phyloP scores from a whole-genome alignment of 2,329 filamentous ascomycete species.

The Colletotrichum brevisporum region DNA sequence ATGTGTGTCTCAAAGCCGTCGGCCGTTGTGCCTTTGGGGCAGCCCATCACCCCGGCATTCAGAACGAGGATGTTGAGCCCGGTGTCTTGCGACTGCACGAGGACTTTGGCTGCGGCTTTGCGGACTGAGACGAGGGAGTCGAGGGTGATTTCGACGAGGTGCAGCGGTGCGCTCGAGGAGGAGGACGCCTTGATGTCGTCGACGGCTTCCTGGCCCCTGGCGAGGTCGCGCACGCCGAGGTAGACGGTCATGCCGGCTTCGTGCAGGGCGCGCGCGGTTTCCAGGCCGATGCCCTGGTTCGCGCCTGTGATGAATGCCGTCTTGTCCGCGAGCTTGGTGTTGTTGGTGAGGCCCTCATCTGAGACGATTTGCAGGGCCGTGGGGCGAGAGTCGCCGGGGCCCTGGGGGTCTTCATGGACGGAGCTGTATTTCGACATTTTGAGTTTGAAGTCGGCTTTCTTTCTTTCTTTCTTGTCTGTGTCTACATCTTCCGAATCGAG shows the following conservation, averaged over 20 bases:
- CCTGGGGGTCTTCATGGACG: not conserved
- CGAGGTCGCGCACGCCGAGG: constrained; percentile 51
- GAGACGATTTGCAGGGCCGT: constrained; percentile 38
- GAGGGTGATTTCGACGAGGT: constrained; percentile 23
- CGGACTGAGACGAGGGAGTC: constrained; percentile 43
- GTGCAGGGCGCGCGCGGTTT: constrained; percentile 49
- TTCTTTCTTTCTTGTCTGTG: too few species aligned
- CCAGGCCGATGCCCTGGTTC: constrained; percentile 56
- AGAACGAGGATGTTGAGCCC: constrained; percentile 51
- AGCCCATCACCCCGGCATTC: constrained; percentile 51
- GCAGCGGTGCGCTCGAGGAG: constrained; percentile 27
- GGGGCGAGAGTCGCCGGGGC: constrained; percentile 37
- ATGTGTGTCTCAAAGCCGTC: constrained; percentile 57
- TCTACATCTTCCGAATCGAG: not conserved
- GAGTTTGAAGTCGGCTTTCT: not conserved
- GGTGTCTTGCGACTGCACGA: constrained; percentile 30
- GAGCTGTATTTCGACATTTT: not conserved
- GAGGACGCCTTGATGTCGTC: constrained; percentile 36
- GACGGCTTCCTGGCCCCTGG: constrained; percentile 49
- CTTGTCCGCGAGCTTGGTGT: not conserved
- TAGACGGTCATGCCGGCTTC: constrained; percentile 27
- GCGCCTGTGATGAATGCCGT: constrained; percentile 50
- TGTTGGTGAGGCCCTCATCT: constrained; percentile 25
- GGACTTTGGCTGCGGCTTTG: constrained; percentile 42
- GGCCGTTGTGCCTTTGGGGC: constrained; percentile 20